Conservation (phyloP, 2,329 filamentous ascomycete genomes). For the Spiromastix sp. region DNA sequence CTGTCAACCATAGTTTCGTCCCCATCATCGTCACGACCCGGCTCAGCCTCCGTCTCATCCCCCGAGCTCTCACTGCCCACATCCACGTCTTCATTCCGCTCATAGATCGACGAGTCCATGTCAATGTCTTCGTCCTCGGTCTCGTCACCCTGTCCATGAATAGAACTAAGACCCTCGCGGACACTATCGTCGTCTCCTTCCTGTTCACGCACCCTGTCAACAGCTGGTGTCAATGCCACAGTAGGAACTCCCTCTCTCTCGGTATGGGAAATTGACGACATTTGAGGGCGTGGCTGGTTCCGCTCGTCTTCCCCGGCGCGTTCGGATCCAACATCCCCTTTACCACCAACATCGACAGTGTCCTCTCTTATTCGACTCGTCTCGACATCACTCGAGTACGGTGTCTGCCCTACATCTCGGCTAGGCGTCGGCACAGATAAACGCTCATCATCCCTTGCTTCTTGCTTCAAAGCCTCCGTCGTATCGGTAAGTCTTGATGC, state of each 20-base stretch:
- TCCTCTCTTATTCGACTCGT: conserved; percentile 23
- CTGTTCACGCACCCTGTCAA: background rate
- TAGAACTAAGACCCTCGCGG: background rate
- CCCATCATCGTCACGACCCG: conserved; percentile 7
- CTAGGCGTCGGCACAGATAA: conserved; percentile 16
- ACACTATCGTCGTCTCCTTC: background rate
- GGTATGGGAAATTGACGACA: conserved; percentile 10
- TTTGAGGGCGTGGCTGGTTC: background rate
- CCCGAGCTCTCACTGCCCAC: conserved; percentile 24
- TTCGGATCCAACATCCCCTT: conserved; percentile 26
- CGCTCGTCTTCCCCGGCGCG: conserved; percentile 27
- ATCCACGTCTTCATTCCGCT: conserved; percentile 24
- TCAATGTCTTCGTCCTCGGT: conserved; percentile 19
- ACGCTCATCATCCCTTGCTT: conserved; percentile 5
- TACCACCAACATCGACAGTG: conserved; percentile 27
- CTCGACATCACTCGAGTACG: conserved; percentile 13
- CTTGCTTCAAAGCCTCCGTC: background rate
- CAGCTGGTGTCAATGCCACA: background rate
- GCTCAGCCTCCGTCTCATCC: conserved; percentile 12
- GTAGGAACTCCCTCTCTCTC: no score
- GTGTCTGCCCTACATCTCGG: conserved; percentile 16
- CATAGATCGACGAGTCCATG: conserved; percentile 23
- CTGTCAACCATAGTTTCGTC: conserved; percentile 5
- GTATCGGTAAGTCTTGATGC: background rate
- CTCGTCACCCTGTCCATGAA: conserved; percentile 25